Conservation (phyloP, 345 rosid genomes). For the Pistacia integerrima region DNA sequence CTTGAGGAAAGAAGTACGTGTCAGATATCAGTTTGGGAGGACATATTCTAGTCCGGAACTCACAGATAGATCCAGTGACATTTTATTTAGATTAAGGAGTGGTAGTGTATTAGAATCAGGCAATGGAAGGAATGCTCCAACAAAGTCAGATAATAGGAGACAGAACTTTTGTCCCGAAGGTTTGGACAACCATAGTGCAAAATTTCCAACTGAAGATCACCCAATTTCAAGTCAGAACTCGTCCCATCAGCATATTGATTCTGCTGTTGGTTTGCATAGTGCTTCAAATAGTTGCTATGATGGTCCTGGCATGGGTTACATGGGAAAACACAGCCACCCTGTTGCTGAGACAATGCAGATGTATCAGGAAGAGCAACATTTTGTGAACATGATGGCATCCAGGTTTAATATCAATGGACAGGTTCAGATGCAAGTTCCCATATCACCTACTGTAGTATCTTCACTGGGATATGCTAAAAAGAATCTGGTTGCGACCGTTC, state of each 20-base stretch:
- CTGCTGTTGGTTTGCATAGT: constrained; percentile 9
- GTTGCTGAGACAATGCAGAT: constrained; percentile 10
- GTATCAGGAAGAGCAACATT: constrained; percentile 28
- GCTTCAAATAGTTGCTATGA: constrained; percentile 8
- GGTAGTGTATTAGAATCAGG: constrained; percentile 15
- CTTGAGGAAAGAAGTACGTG: constrained; percentile 13
- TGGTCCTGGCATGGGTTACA: neutral
- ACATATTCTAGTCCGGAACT: constrained; percentile 29
- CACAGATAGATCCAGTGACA: constrained; percentile 4
- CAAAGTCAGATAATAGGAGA: constrained; percentile 8
- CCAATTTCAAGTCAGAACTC: neutral
- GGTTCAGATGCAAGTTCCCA: constrained; percentile 9
- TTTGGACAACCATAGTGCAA: constrained; percentile 6
- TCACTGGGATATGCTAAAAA: constrained; percentile 19
- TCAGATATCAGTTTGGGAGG: constrained; percentile 18
- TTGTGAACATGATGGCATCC: constrained; percentile 17
- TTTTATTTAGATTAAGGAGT: constrained; percentile 10
- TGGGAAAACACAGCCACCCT: constrained; percentile 1
- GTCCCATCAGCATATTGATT: constrained; percentile 4
- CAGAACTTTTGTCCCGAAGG: constrained; percentile 2
- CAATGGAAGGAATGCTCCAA: constrained; percentile 3
- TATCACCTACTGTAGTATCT: constrained; percentile 4
- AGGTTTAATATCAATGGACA: constrained; percentile 15
- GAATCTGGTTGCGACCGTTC: constrained; percentile 10
- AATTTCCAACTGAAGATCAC: neutral